phyloP scores from a whole-genome alignment of 208 protist genomes.

The Wallacemonas sp. region DNA sequence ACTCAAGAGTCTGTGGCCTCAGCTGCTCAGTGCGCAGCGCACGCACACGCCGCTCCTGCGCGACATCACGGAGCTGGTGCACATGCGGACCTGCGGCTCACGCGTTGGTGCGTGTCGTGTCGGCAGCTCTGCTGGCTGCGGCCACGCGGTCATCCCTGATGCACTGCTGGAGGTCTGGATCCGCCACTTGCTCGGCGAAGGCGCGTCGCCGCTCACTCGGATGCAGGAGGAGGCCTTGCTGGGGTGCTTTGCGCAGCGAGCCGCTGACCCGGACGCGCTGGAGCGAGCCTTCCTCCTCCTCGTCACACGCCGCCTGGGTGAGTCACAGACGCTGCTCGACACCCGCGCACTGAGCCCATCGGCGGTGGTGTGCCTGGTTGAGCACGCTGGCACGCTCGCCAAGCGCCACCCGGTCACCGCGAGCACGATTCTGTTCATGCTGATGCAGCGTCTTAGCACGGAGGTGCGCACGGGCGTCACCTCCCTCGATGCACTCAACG shows the following conservation, averaged over 20 bases:
- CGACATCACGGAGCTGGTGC: not conserved
- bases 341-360: conserved; percentile 16
- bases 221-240: conserved; percentile 38
- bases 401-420: not conserved
- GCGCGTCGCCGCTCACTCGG: not conserved
- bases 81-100: not conserved
- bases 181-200: conserved; percentile 22
- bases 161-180: conserved; percentile 67
- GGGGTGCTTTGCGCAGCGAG: conserved; percentile 37
- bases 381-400: conserved; percentile 11
- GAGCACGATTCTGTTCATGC: conserved; percentile 10
- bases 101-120: not conserved
- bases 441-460: conserved; percentile 18
- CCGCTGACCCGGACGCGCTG: conserved; percentile 25
- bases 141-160: conserved; percentile 29
- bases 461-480: conserved; percentile 22
- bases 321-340: conserved; percentile 32
- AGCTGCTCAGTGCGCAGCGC: not conserved
- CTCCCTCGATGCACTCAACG: conserved; percentile 37
- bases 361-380: conserved; percentile 9
- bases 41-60: not conserved
- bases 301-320: conserved; percentile 59
- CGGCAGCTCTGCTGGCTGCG: not conserved
- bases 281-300: conserved; percentile 63
- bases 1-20: not conserved